Evolutionary conservation across 306 rosid genomes (phyloP).

Genomic region (Quercus variabilis): DNA sequence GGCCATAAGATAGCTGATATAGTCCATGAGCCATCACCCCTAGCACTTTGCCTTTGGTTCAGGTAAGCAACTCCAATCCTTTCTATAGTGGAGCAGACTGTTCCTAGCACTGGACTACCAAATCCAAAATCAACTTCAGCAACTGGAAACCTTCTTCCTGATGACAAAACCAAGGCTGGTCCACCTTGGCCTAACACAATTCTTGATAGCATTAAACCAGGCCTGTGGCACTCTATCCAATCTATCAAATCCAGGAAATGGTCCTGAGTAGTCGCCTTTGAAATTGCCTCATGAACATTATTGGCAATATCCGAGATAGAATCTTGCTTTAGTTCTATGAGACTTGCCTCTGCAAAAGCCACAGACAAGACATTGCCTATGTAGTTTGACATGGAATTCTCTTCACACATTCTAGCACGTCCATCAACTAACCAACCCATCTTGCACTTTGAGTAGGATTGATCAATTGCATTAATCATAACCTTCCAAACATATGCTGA

Average conservation of each 20-base stretch:
- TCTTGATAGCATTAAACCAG: constrained; percentile 70
- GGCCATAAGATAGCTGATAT: constrained; percentile 91
- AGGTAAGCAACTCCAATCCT: constrained; percentile 73
- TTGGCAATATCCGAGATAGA: constrained; percentile 46
- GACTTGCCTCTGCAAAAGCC: constrained; percentile 60
- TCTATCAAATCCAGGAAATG: constrained; percentile 82
- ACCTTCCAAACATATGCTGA: constrained; percentile 77
- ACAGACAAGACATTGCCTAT: constrained; percentile 74
- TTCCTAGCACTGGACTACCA: constrained; percentile 74
- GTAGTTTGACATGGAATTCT: constrained; percentile 58
- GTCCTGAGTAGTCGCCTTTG: constrained; percentile 55
- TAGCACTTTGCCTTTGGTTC: constrained; percentile 81
- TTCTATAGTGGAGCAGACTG: constrained; percentile 58
- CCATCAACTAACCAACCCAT: constrained; percentile 96
- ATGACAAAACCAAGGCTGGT: constrained; percentile 62
- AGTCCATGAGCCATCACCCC: constrained; percentile 79
- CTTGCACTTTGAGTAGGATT: constrained; percentile 43
- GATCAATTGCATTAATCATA: constrained; percentile 46
- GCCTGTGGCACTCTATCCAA: constrained; percentile 80
- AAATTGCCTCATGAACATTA: constrained; percentile 57
- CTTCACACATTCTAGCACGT: constrained; percentile 34
- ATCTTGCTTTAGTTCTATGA: constrained; percentile 42
- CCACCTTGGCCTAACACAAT: constrained; percentile 60
- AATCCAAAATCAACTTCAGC: constrained; percentile 74
- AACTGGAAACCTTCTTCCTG: constrained; percentile 71